Base-by-base conservation (phyloP, 192 early-diverging fungal species). In the Glomus cerebriforme region DNA sequence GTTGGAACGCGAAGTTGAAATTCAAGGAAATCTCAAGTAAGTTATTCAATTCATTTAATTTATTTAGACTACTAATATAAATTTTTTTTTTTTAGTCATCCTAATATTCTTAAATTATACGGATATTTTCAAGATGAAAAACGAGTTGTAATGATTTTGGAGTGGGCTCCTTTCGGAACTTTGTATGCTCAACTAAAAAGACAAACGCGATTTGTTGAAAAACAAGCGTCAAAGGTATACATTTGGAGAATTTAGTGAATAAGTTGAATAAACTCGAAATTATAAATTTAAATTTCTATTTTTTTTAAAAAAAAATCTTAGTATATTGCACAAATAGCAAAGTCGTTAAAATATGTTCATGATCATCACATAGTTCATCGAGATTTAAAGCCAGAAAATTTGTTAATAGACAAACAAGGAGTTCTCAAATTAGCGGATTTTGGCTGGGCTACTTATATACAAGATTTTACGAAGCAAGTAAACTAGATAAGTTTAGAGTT, bases 331-430 rank as follows among this genome's bases (percentile, higher is more conserved):
- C 95, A 99, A 83, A 92, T 99, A 86, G 89, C 95, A 13, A 90
- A 87, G 22, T 95, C 96, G 24, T 83, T 99, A 1, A 74, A 86
- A 17, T 99, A 97, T 75, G 83, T 98, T 58, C 97, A 99, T 83
- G 83, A 86, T 63, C 95, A 96, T 69, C 85, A 94, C 76, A 92
- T 99, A 17, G 97, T 99, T 79, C 97, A 99, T 79, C 86, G 97
- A 64, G 97, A 99, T 79, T 96, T 99, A 79, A 99, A 99, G 83
- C 97, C 96, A 27, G 96, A 98, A 80, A 99, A 99, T 71, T 79
- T 99, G 73, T 82, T 99, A 76, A 81, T 99, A 19, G 94, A 93
- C n/a, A 79, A 89, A 22, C 86, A 93, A 39, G 96, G 95, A 31
- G 93, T 96, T 71, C 87, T 99, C 58, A 98, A 98, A 79, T 95